Base-by-base conservation (phyloP, 1,284 basidiomycete species). In the Xerocomus minutiporus region DNA sequence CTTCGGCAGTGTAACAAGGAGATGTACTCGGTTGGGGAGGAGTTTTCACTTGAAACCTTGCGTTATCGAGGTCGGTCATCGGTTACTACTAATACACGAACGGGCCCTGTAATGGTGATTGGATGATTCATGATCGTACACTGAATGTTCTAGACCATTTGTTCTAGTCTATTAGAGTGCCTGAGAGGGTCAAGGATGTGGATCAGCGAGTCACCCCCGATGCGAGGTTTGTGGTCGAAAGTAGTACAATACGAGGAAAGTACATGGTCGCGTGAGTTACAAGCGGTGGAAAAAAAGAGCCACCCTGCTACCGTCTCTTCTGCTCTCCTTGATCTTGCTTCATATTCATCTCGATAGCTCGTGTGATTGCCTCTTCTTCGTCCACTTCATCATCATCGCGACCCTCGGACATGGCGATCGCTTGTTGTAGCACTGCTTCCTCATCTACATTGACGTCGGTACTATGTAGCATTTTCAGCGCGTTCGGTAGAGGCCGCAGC, bases 261-360 rank as follows among this genome's bases (percentile, higher is more conserved):
- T 47, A 39, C 48, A 34, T 46, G 45, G 29, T 46, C 43, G 35
- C 44, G 43, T 46, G 36, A 38, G 34, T 45, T 28, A 40, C 29
- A 32, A 43, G 26, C 9, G 28, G 23, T 4, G 41, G n/a, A 20
- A 8, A 17, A 32, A 46, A 20, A 25, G 43, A 52, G 47, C 8
- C 0, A 46, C 15, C 9, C 29, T 48, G n/a, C 48, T 61, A 61
- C 66, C 67, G 46, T 48, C 65, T 69, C 44, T 69, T 69, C 35
- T 69, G 58, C 34, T 69, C 70, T 52, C 74, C 67, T 23, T 76
- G 73, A 51, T 73, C 71, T 40, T 70, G 71, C 55, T 73, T 73
- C 79, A 78, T 80, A 58, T 77, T 83, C 81, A 79, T 81, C 62
- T 74, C 75, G 56, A 80, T 83, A n/a, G 80, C 81, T 41, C 73